Evolutionary conservation across 371 early-diverging fungal species (phyloP), one percentile per base, ranked within the genome.

Genomic region (Mucor lusitanicus): DNA sequence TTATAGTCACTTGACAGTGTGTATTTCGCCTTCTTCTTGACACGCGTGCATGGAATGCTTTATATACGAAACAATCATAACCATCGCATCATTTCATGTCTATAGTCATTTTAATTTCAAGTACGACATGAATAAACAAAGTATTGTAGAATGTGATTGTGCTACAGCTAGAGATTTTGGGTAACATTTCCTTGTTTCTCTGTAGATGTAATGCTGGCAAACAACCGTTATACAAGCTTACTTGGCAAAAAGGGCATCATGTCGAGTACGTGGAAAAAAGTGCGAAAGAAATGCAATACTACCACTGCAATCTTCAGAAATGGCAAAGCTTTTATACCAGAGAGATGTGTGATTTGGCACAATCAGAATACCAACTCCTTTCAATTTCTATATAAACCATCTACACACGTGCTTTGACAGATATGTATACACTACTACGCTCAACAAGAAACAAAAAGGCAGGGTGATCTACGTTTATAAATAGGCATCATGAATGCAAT

Each of bases 71-170:
- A 40, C 40, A 40, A 3, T 5, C 3, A 6, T 40, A 17, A 11
- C 40, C 40, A 40, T 40, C 40, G 5, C 6, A 40, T 17, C 40
- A 40, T 17, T 40, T 17, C 40, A 40, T 40, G 17, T 35, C 3
- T 35, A 17, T 15, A 17, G 40, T 17, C 40, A 21, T 46, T 46
- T 46, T 46, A 46, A 21, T 46, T 53, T 13, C 53, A 27, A 53
- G 53, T 53, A 25, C 27, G 53, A 53, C 53, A 53, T 53, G 53
- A 53, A 12, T 13, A 53, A 53, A 53, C 9, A 23, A 25, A 25
- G 53, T 53, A 53, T 23, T 53, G 53, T 53, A 53, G 53, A 53
- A 53, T 53, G 53, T 53, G 53, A 53, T 53, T 53, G 53, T 53
- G 27, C 27, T 25, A 53, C 53, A 25, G 23, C 27, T 25, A 5